Evolutionary conservation across 2,329 filamentous ascomycete genomes (phyloP), one percentile per base, ranked within the genome.

Genomic region (Phaeosphaeria sp.): DNA sequence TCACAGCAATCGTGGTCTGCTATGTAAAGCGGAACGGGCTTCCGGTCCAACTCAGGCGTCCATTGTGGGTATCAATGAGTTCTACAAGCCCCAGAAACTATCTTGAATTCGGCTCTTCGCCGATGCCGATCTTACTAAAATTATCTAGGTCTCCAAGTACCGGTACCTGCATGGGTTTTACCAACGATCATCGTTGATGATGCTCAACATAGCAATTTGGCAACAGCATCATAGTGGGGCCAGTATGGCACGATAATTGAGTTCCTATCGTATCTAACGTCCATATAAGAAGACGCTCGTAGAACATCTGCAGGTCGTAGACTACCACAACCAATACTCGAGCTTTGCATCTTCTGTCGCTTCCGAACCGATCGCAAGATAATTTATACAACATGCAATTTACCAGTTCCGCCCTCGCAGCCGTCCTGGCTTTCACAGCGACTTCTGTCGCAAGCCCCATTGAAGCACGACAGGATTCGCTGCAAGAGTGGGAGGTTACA

Each of bases 401-500:
- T 52, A 51, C 59, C 8, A 33, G 53, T 9, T 49, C 58, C 13
- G 22, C 50, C 11, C 27, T 63, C 49, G 25, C 58, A 17, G 54
- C 59, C 46, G 22, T 60, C 8, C 20, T 68, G n/a, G 57, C 60
- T 20, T 43, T 66, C 20, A 49, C 55, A 13, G 60, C 40, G 18
- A 55, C 56, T 2, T 22, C 42, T 13, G 27, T 54, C 6, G 60
- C 65, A 9, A 27, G 57, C 4, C 61, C 68, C 2, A 21, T 66
- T 20, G 46, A 56, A n/a, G 42, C 51, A 6, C 63, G 64, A 36
- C 56, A 66, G 40, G 30, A 43, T 18, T 25, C 53, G 13, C 60
- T 73, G 2, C 36, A 65, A n/a, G 60, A 65, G 27, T 74, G 63
- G 49, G 55, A 69, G 53, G 60, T 74, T 51, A 64, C 56, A n/a